phyloP scores from a whole-genome alignment of 306 rosid genomes.

The Ochetophila trinervis region DNA sequence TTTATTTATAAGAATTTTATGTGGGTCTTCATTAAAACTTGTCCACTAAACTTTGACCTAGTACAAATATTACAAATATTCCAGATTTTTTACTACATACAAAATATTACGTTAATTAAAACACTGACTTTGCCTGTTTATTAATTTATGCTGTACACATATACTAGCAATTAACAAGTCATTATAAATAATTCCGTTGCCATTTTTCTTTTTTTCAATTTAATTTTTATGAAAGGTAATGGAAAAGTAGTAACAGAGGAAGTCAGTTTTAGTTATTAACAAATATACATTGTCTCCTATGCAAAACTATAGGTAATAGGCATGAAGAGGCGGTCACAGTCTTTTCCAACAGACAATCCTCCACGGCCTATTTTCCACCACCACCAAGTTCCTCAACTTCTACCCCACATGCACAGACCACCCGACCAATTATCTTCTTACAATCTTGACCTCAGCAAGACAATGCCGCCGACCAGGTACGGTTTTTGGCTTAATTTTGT shows the following conservation, averaged over 20 bases:
- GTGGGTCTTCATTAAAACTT: too few species aligned
- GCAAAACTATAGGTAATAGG: background rate
- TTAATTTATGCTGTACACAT: too few species aligned
- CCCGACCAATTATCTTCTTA: background rate
- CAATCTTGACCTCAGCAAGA: background rate
- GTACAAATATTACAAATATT: background rate
- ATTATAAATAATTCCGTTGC: too few species aligned
- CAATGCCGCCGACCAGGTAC: background rate
- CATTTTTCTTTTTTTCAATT: too few species aligned
- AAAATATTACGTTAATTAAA: too few species aligned
- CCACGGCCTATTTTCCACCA: background rate
- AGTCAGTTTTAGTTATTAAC: too few species aligned
- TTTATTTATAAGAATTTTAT: too few species aligned
- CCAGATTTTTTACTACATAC: background rate
- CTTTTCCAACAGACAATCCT: background rate
- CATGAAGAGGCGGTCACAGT: background rate
- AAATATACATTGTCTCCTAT: background rate
- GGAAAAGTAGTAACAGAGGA: too few species aligned
- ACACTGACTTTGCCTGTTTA: too few species aligned
- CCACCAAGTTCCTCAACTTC: background rate
- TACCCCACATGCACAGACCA: conserved; percentile 1
- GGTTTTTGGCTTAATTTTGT: background rate
- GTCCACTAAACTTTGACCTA: too few species aligned
- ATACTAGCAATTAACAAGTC: too few species aligned
- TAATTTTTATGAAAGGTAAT: too few species aligned